A percentile compares a stretch with the other conserved stretches of the same genome.
These are phyloP conservation scores for Phytophthora palmivora DNA, from an alignment of 352 stramenopile genomes.

Conservation along the genomic window DNA sequence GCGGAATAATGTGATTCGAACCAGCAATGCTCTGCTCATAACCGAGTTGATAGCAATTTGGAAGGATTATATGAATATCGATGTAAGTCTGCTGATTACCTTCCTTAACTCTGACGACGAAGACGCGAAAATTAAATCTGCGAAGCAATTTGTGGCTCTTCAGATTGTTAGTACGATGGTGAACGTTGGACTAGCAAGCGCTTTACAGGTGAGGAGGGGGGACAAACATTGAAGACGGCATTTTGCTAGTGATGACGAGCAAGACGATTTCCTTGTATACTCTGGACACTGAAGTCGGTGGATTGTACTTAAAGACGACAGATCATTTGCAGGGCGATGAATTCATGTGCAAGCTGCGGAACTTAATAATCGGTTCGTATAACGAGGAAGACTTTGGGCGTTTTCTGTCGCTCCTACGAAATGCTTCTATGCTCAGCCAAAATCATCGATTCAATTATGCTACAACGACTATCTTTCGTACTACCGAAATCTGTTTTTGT, in stretches of 20 bases:
- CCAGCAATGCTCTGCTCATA: conserved; percentile 73
- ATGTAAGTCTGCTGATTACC: conserved; percentile 44
- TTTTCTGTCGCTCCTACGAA: conserved; percentile 71
- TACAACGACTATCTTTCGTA: conserved; percentile 73
- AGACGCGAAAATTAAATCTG: conserved; percentile 44
- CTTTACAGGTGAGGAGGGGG: conserved; percentile 33
- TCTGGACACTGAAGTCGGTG: conserved; percentile 71
- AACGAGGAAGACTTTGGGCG: conserved; percentile 69
- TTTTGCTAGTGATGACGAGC: conserved; percentile 59
- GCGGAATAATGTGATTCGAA: conserved; percentile 57
- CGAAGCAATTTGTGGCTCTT: conserved; percentile 60
- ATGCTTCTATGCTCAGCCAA: conserved; percentile 58
- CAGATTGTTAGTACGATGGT: conserved; percentile 75
- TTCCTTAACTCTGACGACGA: conserved; percentile 51
- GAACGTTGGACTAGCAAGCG: conserved; percentile 31
- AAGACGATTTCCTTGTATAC: conserved; percentile 58
- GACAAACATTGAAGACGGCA: conserved; percentile 52
- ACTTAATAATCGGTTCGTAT: conserved; percentile 58
- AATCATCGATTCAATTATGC: conserved; percentile 73
- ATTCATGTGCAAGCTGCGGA: conserved; percentile 49
- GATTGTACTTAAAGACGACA: conserved; percentile 44
- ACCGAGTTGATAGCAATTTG: conserved; percentile 62
- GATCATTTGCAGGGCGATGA: conserved; percentile 10
- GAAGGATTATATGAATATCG: conserved; percentile 53
- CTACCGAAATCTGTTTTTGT: conserved; percentile 63